Conservation (phyloP, 345 rosid genomes). For the Eucalyptus regnans region DNA sequence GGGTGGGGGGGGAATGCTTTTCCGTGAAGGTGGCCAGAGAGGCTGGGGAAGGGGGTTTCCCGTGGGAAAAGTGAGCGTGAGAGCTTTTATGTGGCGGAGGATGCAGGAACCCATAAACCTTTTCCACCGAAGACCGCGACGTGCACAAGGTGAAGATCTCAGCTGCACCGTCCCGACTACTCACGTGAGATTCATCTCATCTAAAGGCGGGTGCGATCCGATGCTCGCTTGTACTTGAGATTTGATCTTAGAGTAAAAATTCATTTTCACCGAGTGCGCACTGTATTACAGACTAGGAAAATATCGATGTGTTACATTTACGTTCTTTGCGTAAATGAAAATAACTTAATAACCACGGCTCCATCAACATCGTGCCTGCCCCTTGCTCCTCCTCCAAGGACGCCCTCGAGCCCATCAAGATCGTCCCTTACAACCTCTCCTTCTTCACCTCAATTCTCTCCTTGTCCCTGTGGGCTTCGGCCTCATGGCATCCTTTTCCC, state of each 20-base stretch:
- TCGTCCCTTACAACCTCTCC: neutral
- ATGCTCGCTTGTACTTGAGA: neutral
- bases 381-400: neutral
- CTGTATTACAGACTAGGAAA: neutral
- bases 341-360: too few species aligned
- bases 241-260: neutral
- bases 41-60: neutral
- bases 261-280: neutral
- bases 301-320: neutral
- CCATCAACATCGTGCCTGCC: too few species aligned
- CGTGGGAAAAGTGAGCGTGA: neutral
- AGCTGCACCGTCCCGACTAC: neutral
- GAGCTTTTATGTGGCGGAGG: neutral
- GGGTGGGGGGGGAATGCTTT: neutral
- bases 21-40: neutral
- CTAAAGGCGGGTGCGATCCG: neutral
- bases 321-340: accelerated
- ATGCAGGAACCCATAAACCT: neutral
- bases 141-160: neutral
- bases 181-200: neutral
- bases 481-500: neutral
- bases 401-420: neutral
- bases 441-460: neutral
- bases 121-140: neutral
- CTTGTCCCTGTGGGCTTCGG: too few species aligned